These are phyloP conservation scores for Globisporangium nodosum DNA, from an alignment of 352 stramenopile species.

Conservation along the genomic window DNA sequence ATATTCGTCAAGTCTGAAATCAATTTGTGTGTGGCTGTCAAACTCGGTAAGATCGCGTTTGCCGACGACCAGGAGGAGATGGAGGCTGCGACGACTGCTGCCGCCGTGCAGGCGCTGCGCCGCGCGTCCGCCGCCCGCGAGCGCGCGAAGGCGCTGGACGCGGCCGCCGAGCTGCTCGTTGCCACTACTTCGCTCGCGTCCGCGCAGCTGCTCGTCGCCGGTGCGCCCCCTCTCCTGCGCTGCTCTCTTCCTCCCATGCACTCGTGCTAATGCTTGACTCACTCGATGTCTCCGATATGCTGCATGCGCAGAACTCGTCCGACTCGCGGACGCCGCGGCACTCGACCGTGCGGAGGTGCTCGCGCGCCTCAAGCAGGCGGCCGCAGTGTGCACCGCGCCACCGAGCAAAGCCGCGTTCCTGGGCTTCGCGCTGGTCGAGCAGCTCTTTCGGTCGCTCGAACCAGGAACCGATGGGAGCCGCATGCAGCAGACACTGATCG, in stretches of 20 bases:
- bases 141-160: slow-evolving; percentile 9
- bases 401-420: slow-evolving; percentile 45
- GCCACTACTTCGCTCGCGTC: slow-evolving; percentile 7
- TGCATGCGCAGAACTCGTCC: not conserved
- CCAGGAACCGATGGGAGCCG: slow-evolving; percentile 3
- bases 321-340: not conserved
- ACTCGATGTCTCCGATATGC: not conserved
- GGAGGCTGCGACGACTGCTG: not conserved
- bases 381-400: slow-evolving; percentile 36
- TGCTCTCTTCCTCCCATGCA: not conserved
- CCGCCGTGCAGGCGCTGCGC: slow-evolving; percentile 7
- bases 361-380: slow-evolving; percentile 29
- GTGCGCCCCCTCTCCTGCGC: slow-evolving; percentile 2
- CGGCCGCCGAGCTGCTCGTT: slow-evolving; percentile 8
- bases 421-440: slow-evolving; percentile 30
- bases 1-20: no score
- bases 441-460: slow-evolving; percentile 18
- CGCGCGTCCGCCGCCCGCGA: not conserved
- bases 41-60: not conserved
- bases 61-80: not conserved
- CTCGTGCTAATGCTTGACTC: no score
- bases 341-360: slow-evolving; percentile 4
- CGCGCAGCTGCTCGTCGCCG: slow-evolving; percentile 8
- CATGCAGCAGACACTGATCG: slow-evolving; percentile 19
- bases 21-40: not conserved